A percentile compares a stretch with the other conserved stretches of the same genome.
These are phyloP conservation scores for Ramularia collo-cygni DNA, from an alignment of 2,329 filamentous ascomycete genomes.

Conservation along the genomic window DNA sequence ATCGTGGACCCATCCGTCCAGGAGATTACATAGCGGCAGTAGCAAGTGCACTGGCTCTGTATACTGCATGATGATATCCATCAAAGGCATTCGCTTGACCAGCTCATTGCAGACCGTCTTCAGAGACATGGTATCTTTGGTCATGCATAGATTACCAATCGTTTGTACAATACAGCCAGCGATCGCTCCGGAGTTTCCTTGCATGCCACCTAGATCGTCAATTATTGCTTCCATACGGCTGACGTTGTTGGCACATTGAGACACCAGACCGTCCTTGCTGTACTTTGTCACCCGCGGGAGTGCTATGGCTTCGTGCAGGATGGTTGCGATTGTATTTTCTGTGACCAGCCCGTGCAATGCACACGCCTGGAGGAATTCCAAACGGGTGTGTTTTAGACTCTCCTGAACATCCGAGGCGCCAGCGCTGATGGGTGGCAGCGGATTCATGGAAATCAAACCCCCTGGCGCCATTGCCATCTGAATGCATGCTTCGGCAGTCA, in stretches of 20 bases:
- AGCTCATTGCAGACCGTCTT: constrained; percentile 66
- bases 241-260: constrained; percentile 68
- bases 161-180: constrained; percentile 57
- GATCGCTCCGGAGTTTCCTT: constrained; percentile 84
- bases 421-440: constrained; percentile 58
- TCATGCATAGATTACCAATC: constrained; percentile 56
- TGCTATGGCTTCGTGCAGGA: constrained; percentile 77
- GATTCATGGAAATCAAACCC: constrained; percentile 54
- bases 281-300: constrained; percentile 68
- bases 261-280: constrained; percentile 68
- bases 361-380: constrained; percentile 85
- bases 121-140: constrained; percentile 72
- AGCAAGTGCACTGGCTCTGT: constrained; percentile 63
- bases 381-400: constrained; percentile 60
- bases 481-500: constrained; percentile 58
- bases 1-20: constrained; percentile 75
- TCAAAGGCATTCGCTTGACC: constrained; percentile 61
- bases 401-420: constrained; percentile 49
- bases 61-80: constrained; percentile 73
- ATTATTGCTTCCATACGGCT: constrained; percentile 71
- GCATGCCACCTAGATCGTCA: constrained; percentile 77
- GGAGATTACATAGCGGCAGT: constrained; percentile 64
- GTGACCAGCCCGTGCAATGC: constrained; percentile 79
- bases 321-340: constrained; percentile 66
- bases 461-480: constrained; percentile 55